phyloP scores from a whole-genome alignment of 73 alveolate species.

The Effrenium voratum region DNA sequence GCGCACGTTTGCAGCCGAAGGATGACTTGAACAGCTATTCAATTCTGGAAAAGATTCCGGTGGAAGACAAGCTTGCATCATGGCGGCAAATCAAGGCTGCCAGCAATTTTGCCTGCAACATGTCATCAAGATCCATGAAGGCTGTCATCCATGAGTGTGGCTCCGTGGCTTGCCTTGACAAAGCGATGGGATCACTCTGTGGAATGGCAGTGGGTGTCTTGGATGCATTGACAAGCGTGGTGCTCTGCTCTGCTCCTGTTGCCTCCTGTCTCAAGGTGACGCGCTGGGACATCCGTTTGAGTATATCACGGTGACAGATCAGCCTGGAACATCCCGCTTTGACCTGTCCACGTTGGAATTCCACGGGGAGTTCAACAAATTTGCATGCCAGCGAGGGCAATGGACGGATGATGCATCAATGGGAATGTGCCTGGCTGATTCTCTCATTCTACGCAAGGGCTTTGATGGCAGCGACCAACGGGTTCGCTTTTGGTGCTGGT shows the following conservation, averaged over 20 bases:
- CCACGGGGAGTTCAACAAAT: conserved; percentile 82
- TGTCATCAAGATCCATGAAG: not conserved
- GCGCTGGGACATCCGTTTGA: conserved; percentile 92
- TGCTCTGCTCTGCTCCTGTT: too few relatives aligned
- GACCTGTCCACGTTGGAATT: conserved; percentile 53
- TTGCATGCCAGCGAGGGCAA: conserved; percentile 84
- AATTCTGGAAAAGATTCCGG: not conserved
- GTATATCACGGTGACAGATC: conserved; percentile 75
- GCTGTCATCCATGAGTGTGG: conserved; percentile 36
- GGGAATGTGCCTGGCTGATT: conserved; percentile 93
- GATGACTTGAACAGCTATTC: conserved; percentile 65
- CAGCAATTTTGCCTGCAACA: not conserved
- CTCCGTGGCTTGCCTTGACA: not conserved
- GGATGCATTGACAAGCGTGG: too few relatives aligned
- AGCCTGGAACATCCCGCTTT: conserved; percentile 60
- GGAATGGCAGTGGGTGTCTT: conserved; percentile 84
- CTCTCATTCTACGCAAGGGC: conserved; percentile 35
- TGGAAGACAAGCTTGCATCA: conserved; percentile 19
- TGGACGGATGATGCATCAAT: conserved; percentile 94
- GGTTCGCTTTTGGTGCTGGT: conserved; percentile 92
- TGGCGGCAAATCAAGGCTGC: not conserved
- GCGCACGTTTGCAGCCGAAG: not conserved
- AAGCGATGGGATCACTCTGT: conserved; percentile 87
- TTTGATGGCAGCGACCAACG: conserved; percentile 86
- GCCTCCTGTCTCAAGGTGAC: conserved; percentile 65